Base-by-base conservation (phyloP, 805 yeast genomes). In the Debaryomyces maramus region DNA sequence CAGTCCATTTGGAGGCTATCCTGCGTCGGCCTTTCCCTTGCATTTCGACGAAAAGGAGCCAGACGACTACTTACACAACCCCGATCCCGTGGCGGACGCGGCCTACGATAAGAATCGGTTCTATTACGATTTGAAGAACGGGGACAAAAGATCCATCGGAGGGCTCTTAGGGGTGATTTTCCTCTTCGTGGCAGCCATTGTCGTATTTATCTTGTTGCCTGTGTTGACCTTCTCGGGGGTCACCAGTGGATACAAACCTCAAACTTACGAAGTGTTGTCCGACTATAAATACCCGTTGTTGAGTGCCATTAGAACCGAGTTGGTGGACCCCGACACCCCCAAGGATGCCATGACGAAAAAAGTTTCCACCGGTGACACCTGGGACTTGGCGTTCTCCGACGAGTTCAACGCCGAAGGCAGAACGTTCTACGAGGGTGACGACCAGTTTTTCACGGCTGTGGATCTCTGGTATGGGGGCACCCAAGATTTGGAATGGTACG, bases 1-100 rank as follows among this genome's bases (percentile, higher is more conserved):
- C 48, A 79, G 85, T 32, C 98, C 98, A 3, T 90, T 90, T 66
- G 98, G 98, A 38, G 98, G 97, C 9, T 90, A 87, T 61, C 98
- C 98, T 0, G 95, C 96, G 6, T 74, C 88, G 13, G 81, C 88
- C 3, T 90, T 91, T 67, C 98, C 98, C 1, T 68, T 91, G 40
- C 83, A 78, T 51, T 80, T 91, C 46, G 97, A 91, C 43, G 98
- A 91, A 51, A 87, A 88, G 63, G 99, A 91, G 63, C 84, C 86
- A 8, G 99, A 91, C 66, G 99, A 91, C 62, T 90, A 88, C 57
- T 60, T 91, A 49, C 98, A 91, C 64, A 91, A 91, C 63, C 98
- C 98, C 1, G 97, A 90, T 60, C 97, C 96, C 7, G 83, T 89
- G 23, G 85, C 81, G 32, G 99, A 93, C 59, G 96, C 95, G 16